Base-by-base conservation (phyloP, 179 eudicot species). In the Pouteria campechiana region DNA sequence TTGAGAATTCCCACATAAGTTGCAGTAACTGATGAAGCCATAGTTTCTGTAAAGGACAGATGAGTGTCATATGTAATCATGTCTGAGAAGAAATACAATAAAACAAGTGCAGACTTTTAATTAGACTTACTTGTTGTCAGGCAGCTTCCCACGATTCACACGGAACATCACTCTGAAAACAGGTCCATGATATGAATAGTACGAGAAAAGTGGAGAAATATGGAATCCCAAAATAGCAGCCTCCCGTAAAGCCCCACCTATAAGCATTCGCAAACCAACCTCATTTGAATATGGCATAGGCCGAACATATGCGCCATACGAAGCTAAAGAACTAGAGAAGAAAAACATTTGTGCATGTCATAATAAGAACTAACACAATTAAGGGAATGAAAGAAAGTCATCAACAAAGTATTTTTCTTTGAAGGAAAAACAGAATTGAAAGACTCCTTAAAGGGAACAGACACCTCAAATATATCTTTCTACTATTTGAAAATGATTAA, bases 161-260 rank as follows among this genome's bases (percentile, higher is more conserved):
- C 69, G 84, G 22, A 90, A 78, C 95, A 90, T 62, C 16, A 74
- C 90, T 43, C 98, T 83, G 51, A 90, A 90, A 12, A 90, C 82
- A 48, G 98, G 98, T 37, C 98, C 95, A 48, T 90, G 98, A 66
- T 70, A 85, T n/a, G 98, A 90, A 50, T 90, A 90, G 62, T 86
- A 76, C 3, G 98, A 90, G 68, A 90, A 90, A 25, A 79, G 86
- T 20, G 98, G 98, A 6, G 64, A 58, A 39, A 90, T 79, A 38
- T 65, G 56, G 55, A 81, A 90, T 24, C 95, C 98, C 72, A 90
- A 57, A 17, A 81, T 81, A 48, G 89, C 68, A 57, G 95, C 98
- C 53, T 90, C 98, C 30, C 93, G 64, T 36, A 85, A 62, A 19
- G 81, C 98, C 25, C 98, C 98, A 28, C 95, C 95, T 35, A 90